Conservation (phyloP, 192 early-diverging fungal species). For the Umbelopsis sp. region DNA sequence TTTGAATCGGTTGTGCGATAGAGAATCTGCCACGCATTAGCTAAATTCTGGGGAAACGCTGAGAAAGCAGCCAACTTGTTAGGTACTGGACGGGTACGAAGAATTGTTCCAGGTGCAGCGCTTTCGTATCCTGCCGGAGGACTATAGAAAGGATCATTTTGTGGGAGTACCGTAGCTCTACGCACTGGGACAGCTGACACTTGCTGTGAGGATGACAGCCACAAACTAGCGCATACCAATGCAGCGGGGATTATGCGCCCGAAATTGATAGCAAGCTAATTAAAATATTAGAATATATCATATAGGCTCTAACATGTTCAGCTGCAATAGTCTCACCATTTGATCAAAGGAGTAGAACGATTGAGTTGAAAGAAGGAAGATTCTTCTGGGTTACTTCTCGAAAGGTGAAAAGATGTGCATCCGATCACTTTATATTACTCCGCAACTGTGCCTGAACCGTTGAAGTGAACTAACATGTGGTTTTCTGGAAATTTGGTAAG, state of each 20-base stretch:
- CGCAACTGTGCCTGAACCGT: too few relatives aligned
- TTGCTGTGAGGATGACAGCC: background rate
- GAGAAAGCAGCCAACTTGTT: slow-evolving; percentile 17
- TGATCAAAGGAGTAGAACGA: too few relatives aligned
- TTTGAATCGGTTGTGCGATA: slow-evolving; percentile 18
- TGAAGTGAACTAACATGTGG: too few relatives aligned
- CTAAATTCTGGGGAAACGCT: slow-evolving; percentile 13
- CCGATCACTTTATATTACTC: too few relatives aligned
- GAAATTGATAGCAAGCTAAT: background rate
- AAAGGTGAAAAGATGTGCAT: too few relatives aligned
- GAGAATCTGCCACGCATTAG: slow-evolving; percentile 7
- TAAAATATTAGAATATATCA: background rate
- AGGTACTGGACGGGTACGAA: background rate
- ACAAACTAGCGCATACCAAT: background rate
- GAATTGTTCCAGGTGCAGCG: background rate
- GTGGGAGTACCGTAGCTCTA: background rate
- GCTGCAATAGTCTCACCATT: too few relatives aligned
- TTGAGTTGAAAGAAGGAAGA: too few relatives aligned
- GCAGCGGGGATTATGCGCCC: background rate
- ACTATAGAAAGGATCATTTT: slow-evolving; percentile 13
- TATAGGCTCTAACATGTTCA: background rate
- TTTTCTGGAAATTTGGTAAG: too few relatives aligned
- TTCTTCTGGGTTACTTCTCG: too few relatives aligned
- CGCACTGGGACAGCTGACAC: background rate
- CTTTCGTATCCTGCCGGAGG: slow-evolving; percentile 12